These are phyloP conservation scores for Ogataea henricii DNA, from an alignment of 805 yeast genomes.

Conservation along the genomic window DNA sequence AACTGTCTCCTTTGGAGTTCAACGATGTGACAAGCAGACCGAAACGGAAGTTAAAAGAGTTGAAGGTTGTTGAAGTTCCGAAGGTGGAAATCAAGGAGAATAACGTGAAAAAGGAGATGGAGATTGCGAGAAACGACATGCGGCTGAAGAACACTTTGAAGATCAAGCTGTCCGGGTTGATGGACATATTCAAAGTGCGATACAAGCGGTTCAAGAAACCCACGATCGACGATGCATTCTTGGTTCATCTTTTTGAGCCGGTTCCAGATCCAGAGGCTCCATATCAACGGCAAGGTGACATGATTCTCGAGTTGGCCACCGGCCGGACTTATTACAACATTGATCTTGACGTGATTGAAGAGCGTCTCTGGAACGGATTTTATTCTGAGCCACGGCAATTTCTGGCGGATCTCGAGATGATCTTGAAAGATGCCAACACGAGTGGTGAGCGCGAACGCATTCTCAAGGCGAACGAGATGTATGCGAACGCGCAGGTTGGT, in stretches of 20 bases:
- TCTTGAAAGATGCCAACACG: conserved; percentile 72
- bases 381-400: conserved; percentile 93
- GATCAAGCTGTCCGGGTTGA: conserved; percentile 79
- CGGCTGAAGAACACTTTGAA: conserved; percentile 82
- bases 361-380: conserved; percentile 94
- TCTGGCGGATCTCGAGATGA: conserved; percentile 79
- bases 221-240: conserved; percentile 71
- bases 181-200: conserved; percentile 85
- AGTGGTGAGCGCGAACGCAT: conserved; percentile 83
- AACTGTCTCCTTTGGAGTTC: conserved; percentile 70
- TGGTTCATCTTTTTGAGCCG: conserved; percentile 79
- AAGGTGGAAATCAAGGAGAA: conserved; percentile 9
- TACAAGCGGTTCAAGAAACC: conserved; percentile 93
- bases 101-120: conserved; percentile 42
- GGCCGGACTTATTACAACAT: conserved; percentile 78
- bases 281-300: conserved; percentile 60
- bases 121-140: conserved; percentile 55
- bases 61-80: conserved; percentile 32
- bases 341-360: conserved; percentile 93
- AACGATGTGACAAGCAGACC: conserved; percentile 63
- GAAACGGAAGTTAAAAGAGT: conserved; percentile 45
- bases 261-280: conserved; percentile 37
- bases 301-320: conserved; percentile 78
- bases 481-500: conserved; percentile 93
- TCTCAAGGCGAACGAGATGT: conserved; percentile 87